These are phyloP conservation scores for Picochlorum sp. DNA, from an alignment of 139 green algal species.

Conservation along the genomic window DNA sequence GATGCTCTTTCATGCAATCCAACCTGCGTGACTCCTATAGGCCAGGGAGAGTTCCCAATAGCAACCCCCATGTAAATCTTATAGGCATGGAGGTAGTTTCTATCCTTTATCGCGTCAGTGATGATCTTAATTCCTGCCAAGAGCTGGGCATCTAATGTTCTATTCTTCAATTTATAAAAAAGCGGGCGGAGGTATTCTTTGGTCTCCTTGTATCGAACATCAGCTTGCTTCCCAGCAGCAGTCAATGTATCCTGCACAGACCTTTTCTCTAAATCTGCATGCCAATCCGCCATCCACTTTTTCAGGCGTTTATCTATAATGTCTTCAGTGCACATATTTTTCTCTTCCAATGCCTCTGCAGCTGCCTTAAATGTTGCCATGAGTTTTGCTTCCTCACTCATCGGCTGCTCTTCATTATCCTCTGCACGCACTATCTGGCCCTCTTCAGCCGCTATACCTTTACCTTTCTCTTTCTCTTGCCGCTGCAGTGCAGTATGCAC, in stretches of 20 bases:
- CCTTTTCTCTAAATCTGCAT: slow-evolving; percentile 74
- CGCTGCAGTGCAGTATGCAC: slow-evolving; percentile 52
- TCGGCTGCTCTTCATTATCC: neutral
- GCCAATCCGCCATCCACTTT: slow-evolving; percentile 66
- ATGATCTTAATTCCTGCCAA: slow-evolving; percentile 47
- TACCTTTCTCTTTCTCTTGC: slow-evolving; percentile 27
- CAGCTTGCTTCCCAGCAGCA: slow-evolving; percentile 46
- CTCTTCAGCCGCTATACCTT: neutral
- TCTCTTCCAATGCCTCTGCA: slow-evolving; percentile 51
- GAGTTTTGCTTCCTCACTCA: slow-evolving; percentile 4
- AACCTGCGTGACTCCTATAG: slow-evolving; percentile 92
- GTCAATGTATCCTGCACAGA: slow-evolving; percentile 31
- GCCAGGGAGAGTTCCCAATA: slow-evolving; percentile 94
- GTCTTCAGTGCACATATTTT: slow-evolving; percentile 62
- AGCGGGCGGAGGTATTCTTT: slow-evolving; percentile 78
- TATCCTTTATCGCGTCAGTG: slow-evolving; percentile 54
- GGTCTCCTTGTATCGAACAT: slow-evolving; percentile 67
- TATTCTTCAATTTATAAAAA: slow-evolving; percentile 60
- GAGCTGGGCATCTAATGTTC: slow-evolving; percentile 44
- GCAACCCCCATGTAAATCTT: slow-evolving; percentile 93
- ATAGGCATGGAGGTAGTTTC: slow-evolving; percentile 91
- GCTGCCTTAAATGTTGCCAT: slow-evolving; percentile 44
- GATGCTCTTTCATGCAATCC: slow-evolving; percentile 82
- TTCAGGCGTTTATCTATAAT: slow-evolving; percentile 42
- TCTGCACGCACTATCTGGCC: neutral